Evolutionary conservation across 257 asterid species (phyloP).

Genomic region (Jacaranda mimosifolia): DNA sequence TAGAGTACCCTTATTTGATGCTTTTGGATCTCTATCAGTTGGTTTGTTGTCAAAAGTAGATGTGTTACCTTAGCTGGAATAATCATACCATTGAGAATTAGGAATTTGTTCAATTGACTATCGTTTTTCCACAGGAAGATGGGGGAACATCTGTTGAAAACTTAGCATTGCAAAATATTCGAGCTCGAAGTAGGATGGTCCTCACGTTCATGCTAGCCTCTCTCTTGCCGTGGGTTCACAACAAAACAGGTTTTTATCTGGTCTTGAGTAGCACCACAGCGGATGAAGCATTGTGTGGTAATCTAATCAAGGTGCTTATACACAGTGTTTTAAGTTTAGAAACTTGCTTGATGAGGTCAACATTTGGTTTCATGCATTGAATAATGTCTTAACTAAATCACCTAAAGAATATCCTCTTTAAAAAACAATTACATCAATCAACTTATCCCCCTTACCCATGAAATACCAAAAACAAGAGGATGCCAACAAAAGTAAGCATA

Average conservation of each 20-base stretch:
- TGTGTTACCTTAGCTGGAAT: neutral
- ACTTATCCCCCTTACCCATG: too few relatives aligned
- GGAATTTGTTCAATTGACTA: too few relatives aligned
- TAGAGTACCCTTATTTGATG: neutral
- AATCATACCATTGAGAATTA: too few relatives aligned
- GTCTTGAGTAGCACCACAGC: slow-evolving; percentile 83
- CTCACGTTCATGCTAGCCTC: slow-evolving; percentile 77
- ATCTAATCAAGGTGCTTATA: slow-evolving; percentile 62
- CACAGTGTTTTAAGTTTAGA: neutral
- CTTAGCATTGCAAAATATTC: slow-evolving; percentile 59
- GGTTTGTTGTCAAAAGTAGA: neutral
- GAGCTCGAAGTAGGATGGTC: slow-evolving; percentile 73
- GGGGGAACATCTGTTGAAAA: slow-evolving; percentile 70
- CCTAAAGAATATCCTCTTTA: too few relatives aligned
- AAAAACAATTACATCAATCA: too few relatives aligned
- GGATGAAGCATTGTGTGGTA: slow-evolving; percentile 84
- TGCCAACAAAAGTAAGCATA: too few relatives aligned
- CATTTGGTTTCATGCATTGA: neutral
- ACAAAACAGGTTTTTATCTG: slow-evolving; percentile 71
- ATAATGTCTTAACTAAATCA: neutral
- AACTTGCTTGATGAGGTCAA: neutral
- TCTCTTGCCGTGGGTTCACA: slow-evolving; percentile 77
- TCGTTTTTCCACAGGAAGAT: slow-evolving; percentile 46
- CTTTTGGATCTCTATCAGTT: neutral
- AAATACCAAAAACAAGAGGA: too few relatives aligned